Base-by-base conservation (phyloP, 345 rosid genomes). In the Acer campestre region DNA sequence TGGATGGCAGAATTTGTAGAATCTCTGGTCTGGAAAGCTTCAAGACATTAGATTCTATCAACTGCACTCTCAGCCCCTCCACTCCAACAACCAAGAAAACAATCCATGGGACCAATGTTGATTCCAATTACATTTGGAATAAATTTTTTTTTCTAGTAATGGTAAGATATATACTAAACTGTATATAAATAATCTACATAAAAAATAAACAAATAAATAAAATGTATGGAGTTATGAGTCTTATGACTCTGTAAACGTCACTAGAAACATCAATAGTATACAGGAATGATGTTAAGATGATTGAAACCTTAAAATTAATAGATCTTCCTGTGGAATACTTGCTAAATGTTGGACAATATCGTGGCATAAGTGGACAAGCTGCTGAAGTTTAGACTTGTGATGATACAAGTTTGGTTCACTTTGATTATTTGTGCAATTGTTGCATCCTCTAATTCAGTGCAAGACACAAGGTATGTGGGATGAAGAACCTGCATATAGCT, bases 161-260 rank as follows among this genome's bases (percentile, higher is more conserved):
- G 44, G 14, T 25, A n/a, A 35, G 38, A 3, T 42, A 0, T 48
- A 63, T 25, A 27, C n/a, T n/a, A n/a, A n/a, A n/a, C n/a, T n/a
- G n/a, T n/a, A n/a, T n/a, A n/a, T n/a, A n/a, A n/a, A n/a, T n/a
- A n/a, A n/a, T n/a, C n/a, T n/a, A n/a, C n/a, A n/a, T n/a, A n/a
- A n/a, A n/a, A n/a, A n/a, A n/a, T n/a, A n/a, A n/a, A n/a, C n/a
- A n/a, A n/a, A n/a, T n/a, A n/a, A n/a, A n/a, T n/a, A n/a, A n/a
- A n/a, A n/a, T n/a, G 38, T 35, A 4, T 3, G 38, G 38, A 35
- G 38, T 59, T 18, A 55, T 58, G 75, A 7, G n/a, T n/a, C n/a
- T n/a, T n/a, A n/a, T n/a, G n/a, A n/a, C n/a, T n/a, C 31, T 73
- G 18, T 74, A 74, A 56, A 74, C 17, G 18, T 74, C 2, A 20